phyloP scores from a whole-genome alignment of 2,329 filamentous ascomycete species.

The Canariomyces notabilis region DNA sequence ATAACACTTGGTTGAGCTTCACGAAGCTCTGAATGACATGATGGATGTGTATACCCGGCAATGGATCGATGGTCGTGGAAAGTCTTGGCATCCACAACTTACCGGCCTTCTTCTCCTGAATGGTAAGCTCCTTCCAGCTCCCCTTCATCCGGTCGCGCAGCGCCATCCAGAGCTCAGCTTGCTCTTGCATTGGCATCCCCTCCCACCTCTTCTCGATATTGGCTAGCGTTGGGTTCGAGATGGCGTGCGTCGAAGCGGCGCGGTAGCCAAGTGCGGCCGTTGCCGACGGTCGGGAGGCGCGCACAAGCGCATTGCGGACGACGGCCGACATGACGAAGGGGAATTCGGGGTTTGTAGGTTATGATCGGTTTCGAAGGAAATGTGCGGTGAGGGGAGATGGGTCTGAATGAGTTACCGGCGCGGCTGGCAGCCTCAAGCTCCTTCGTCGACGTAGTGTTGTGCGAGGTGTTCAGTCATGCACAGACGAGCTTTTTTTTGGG shows the following conservation, averaged over 20 bases:
- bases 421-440: constrained; percentile 24
- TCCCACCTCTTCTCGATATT: constrained; percentile 99
- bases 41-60: not conserved
- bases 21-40: constrained; percentile 7
- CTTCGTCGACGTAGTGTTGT: constrained; percentile 23
- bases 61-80: not conserved
- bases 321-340: constrained; percentile 46
- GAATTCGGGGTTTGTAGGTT: constrained; percentile 38
- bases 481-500: constrained; percentile 28
- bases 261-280: constrained; percentile 38
- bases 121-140: constrained; percentile 90
- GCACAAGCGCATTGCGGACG: constrained; percentile 46
- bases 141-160: constrained; percentile 98
- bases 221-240: constrained; percentile 94
- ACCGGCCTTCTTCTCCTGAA: constrained; percentile 99
- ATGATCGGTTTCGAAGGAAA: constrained; percentile 7
- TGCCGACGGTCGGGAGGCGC: constrained; percentile 36
- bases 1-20: not conserved
- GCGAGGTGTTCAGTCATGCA: constrained; percentile 27
- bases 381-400: constrained; percentile 24
- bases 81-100: constrained; percentile 43
- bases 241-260: constrained; percentile 73
- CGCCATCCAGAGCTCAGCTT: constrained; percentile 98
- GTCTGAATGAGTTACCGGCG: constrained; percentile 26
- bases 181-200: constrained; percentile 94